These are phyloP conservation scores for Phytophthora parvispora DNA, from an alignment of 352 stramenopile genomes.

Conservation along the genomic window DNA sequence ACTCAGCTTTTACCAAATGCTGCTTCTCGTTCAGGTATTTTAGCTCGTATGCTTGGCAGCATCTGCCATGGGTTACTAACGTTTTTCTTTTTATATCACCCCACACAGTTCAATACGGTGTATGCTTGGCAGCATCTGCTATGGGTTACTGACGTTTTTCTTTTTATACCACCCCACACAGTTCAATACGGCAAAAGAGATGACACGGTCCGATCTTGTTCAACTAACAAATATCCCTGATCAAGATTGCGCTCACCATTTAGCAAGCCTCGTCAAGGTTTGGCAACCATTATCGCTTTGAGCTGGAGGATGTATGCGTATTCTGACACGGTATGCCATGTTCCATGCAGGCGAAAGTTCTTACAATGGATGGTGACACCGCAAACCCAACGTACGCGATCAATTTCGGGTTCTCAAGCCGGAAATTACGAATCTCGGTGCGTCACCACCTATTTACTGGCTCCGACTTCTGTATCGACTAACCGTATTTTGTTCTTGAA, in stretches of 20 bases:
- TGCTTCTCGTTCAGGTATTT: constrained; percentile 70
- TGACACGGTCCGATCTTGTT: constrained; percentile 45
- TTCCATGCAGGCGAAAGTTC: constrained; percentile 47
- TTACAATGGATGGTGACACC: constrained; percentile 35
- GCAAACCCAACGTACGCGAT: constrained; percentile 44
- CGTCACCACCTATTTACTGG: background rate
- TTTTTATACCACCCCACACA: constrained; percentile 23
- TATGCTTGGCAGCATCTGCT: no score
- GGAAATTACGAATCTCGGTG: constrained; percentile 65
- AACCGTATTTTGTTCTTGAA: constrained; percentile 4
- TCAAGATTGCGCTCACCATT: constrained; percentile 72
- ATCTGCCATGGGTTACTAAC: background rate
- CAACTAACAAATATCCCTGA: constrained; percentile 68
- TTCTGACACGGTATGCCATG: background rate
- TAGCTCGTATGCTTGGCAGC: no score
- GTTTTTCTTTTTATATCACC: background rate
- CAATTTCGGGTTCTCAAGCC: constrained; percentile 59
- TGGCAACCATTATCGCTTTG: background rate
- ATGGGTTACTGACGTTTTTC: background rate
- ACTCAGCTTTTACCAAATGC: constrained; percentile 88
- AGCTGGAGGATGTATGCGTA: constrained; percentile 19
- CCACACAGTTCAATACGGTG: constrained; percentile 74
- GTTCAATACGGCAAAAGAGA: constrained; percentile 72
- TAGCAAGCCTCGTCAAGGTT: constrained; percentile 80
- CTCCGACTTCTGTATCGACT: background rate